Evolutionary conservation across 208 protist species (phyloP), one percentile per base, ranked within the genome.

Genomic region (Acanthamoeba lenticulata): DNA sequence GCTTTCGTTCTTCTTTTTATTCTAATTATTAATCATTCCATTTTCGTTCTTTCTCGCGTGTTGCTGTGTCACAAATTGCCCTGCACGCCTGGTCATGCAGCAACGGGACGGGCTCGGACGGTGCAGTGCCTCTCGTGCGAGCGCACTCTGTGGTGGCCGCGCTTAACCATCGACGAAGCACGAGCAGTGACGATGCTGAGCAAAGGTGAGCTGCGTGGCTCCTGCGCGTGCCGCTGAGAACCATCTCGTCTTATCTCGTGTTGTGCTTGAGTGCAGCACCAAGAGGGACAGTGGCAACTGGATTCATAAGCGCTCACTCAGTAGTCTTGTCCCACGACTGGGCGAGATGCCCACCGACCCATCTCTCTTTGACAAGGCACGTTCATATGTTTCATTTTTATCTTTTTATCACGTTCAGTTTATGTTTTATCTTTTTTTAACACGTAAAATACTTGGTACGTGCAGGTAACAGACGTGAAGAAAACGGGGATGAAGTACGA

Each of bases 321-420:
- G 27, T 24, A 52, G 24, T 27, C 36, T 85, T 7, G 74, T 85
- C 27, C 74, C 74, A n/a, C 74, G 74, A 27, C 24, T 85, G 27
- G n/a, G 44, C 74, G 74, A 85, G 36, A 85, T 85, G 36, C 74
- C 74, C 24, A 85, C 74, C 36, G 74, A 85, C 74, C 74, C 74
- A 5, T 55, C 36, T 3, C 44, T 85, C 5, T 55, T 85, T 40
- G 74, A 85, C 15, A 44, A 85, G 74, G 74, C n/a, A 89, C 24
- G 13, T 27, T 65, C 21, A 57, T 57, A 24, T 24, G 9, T 57
- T 57, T 24, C 19, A 57, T 57, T 57, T 19, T 24, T 19, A 86
- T 27, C 27, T 36, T 24, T 32, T 86, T 29, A 7, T 29, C 42
- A 15, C n/a, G 7, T 32, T 86, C n/a, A 19, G 67, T 40, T 42